A percentile compares a stretch with the other conserved stretches of the same genome.
Evolutionary conservation across 805 yeast genomes (phyloP).

Genomic region (Cyberlindnera samutprakarnensis): DNA sequence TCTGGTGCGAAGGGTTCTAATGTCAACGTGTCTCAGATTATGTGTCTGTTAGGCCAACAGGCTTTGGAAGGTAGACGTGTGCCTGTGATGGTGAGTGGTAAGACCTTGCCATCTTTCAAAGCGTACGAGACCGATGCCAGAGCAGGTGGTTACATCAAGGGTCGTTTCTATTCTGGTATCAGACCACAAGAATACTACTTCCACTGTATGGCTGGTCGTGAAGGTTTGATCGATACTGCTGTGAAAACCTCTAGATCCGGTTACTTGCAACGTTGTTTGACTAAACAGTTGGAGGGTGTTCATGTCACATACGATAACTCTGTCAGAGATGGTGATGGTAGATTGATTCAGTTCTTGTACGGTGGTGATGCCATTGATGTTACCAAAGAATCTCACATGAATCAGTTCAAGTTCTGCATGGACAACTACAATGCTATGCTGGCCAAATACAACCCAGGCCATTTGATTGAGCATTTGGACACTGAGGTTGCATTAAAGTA

Average conservation of each 20-base stretch:
- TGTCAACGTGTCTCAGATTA: conserved; percentile 97
- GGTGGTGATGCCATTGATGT: conserved; percentile 98
- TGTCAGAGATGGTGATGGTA: conserved; percentile 93
- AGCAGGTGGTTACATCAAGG: conserved; percentile 97
- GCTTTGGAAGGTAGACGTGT: conserved; percentile 99
- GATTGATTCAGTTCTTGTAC: conserved; percentile 87
- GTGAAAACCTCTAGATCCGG: conserved; percentile 98
- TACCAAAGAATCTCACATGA: conserved; percentile 89
- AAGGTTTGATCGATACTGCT: conserved; percentile 98
- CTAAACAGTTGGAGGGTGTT: conserved; percentile 96
- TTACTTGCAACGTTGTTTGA: conserved; percentile 95
- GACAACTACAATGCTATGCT: conserved; percentile 85
- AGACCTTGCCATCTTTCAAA: conserved; percentile 92
- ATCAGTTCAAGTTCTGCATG: conserved; percentile 86
- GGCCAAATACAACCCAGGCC: conserved; percentile 80
- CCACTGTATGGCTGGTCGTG: conserved; percentile 99
- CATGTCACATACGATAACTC: conserved; percentile 90
- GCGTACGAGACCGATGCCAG: conserved; percentile 95
- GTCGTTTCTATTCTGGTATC: conserved; percentile 95
- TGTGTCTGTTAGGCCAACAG: conserved; percentile 98
- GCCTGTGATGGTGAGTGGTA: conserved; percentile 98
- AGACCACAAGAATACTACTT: conserved; percentile 98
- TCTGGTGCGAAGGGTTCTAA: conserved; percentile 99
- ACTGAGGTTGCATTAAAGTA: conserved; percentile 76
- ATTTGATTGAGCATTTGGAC: conserved; percentile 64